Percentiles rank a stretch among this genome's conserved stretches.
phyloP scores from a whole-genome alignment of 164 flowering plant genomes.

The Echeveria elegans region DNA sequence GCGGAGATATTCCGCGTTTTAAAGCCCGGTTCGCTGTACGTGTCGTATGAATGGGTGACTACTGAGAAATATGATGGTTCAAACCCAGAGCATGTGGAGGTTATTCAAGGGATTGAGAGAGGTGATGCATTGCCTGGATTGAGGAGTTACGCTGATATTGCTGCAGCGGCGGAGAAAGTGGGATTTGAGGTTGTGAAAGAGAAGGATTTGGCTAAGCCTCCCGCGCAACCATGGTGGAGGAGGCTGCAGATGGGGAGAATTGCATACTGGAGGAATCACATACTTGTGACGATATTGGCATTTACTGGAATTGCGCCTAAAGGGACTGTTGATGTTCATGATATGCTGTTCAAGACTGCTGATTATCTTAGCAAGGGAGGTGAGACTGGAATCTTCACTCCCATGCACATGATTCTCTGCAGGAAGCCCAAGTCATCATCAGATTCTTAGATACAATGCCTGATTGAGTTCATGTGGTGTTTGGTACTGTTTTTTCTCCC shows the following conservation, averaged over 20 bases:
- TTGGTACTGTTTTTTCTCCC: background rate
- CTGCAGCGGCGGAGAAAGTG: constrained; percentile 60
- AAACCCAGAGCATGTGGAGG: constrained; percentile 62
- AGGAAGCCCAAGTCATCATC: constrained; percentile 45
- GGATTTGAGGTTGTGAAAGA: constrained; percentile 83
- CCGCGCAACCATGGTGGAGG: constrained; percentile 79
- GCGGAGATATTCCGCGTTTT: constrained; percentile 74
- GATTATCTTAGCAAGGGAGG: constrained; percentile 67
- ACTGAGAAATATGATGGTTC: constrained; percentile 42
- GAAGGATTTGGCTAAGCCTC: constrained; percentile 77
- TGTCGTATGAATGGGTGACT: constrained; percentile 92
- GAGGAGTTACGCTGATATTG: constrained; percentile 45
- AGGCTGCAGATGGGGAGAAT: constrained; percentile 84
- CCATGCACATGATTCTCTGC: constrained; percentile 86
- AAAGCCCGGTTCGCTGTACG: constrained; percentile 76
- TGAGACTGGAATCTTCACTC: constrained; percentile 68
- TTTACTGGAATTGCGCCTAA: constrained; percentile 78
- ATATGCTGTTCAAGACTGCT: constrained; percentile 80
- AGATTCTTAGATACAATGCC: background rate
- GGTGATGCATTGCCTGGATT: constrained; percentile 91
- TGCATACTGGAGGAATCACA: constrained; percentile 92
- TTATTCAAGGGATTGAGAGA: constrained; percentile 79
- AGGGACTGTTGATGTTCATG: constrained; percentile 78
- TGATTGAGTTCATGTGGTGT: background rate
- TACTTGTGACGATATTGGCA: constrained; percentile 46